phyloP scores from a whole-genome alignment of 148 eudicot genomes.

The Dianthus caryophyllus region DNA sequence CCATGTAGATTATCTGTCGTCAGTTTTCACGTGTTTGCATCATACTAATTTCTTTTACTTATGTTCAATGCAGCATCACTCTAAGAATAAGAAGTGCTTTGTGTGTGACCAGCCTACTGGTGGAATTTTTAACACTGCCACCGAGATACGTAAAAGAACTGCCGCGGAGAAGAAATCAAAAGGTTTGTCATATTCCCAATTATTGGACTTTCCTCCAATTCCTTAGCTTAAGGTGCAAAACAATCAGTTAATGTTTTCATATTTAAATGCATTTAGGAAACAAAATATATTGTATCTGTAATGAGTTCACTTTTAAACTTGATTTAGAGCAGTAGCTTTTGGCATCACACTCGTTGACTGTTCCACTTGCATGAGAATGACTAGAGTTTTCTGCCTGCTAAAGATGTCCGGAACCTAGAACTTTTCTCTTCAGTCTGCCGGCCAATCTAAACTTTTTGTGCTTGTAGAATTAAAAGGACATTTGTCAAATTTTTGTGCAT shows the following conservation, averaged over 20 bases:
- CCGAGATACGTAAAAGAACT: constrained; percentile 64
- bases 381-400: background rate
- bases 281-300: background rate
- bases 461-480: background rate
- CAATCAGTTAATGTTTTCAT: constrained; percentile 1
- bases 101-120: constrained; percentile 75
- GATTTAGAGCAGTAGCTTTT: background rate
- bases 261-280: background rate
- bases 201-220: background rate
- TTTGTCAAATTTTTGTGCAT: too few species aligned
- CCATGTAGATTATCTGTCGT: background rate
- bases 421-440: background rate
- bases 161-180: constrained; percentile 47
- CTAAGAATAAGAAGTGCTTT: constrained; percentile 75
- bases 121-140: constrained; percentile 81
- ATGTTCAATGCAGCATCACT: constrained; percentile 61
- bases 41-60: constrained; percentile 10
- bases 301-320: background rate
- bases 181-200: constrained; percentile 5
- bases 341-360: background rate
- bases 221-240: background rate
- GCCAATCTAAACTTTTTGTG: background rate
- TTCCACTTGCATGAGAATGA: background rate
- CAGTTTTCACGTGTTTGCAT: background rate
- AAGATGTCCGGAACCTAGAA: background rate